Conservation (phyloP, 495 filamentous ascomycete species). For the Lasiosphaeria ovina region DNA sequence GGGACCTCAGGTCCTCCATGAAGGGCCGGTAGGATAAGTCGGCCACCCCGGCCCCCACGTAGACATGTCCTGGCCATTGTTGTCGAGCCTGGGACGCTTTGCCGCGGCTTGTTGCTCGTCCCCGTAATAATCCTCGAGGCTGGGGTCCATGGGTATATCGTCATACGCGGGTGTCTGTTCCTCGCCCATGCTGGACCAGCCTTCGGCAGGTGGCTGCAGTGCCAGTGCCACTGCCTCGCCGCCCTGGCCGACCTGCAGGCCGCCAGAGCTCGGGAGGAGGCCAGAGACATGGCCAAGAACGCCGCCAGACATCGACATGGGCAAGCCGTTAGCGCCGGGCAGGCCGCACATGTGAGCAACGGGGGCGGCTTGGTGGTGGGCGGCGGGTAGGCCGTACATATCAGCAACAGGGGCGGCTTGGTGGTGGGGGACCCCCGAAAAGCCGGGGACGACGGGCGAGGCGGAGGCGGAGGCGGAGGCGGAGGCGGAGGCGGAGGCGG, state of each 20-base stretch:
- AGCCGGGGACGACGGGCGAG: background rate
- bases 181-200: conserved; percentile 11
- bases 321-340: conserved; percentile 8
- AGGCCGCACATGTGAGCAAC: conserved; percentile 1
- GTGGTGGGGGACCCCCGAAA: background rate
- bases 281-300: background rate
- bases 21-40: no score
- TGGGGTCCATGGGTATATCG: conserved; percentile 32
- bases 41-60: no score
- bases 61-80: conserved; percentile 26
- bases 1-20: no score
- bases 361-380: conserved; percentile 2
- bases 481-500: conserved; percentile 31
- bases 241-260: conserved; percentile 7
- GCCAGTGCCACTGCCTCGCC: no score
- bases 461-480: no score
- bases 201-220: conserved; percentile 10
- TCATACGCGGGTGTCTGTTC: conserved; percentile 21
- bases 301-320: no score
- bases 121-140: conserved; percentile 19
- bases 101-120: conserved; percentile 29
- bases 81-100: conserved; percentile 42
- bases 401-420: background rate
- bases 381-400: background rate
- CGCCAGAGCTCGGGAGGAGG: background rate